phyloP scores from a whole-genome alignment of 345 rosid species.

The Kernera saxatilis region DNA sequence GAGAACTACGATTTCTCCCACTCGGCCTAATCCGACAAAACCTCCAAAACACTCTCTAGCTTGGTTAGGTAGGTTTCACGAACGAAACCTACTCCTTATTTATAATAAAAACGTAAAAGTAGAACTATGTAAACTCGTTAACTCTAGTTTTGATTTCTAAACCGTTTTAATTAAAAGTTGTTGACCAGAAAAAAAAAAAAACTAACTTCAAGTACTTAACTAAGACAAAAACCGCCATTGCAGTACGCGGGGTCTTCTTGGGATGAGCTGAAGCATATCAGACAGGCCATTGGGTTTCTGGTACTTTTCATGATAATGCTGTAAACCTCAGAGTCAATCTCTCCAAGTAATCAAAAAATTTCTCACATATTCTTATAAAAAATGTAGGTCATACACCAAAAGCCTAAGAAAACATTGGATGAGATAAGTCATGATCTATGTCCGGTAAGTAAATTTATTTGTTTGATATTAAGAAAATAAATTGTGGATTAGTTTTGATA shows the following conservation, averaged over 20 bases:
- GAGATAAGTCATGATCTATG: slow-evolving; percentile 86
- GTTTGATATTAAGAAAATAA: not conserved
- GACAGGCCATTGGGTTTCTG: slow-evolving; percentile 20
- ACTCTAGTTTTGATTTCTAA: no score
- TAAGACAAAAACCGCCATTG: not conserved
- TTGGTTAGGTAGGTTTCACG: no score
- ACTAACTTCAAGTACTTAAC: not conserved
- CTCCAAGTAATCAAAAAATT: not conserved
- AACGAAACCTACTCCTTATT: no score
- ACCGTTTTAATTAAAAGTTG: no score
- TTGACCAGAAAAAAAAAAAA: no score
- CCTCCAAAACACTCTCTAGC: no score
- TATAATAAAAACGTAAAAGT: no score
- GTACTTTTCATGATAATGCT: not conserved
- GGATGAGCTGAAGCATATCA: slow-evolving; percentile 26
- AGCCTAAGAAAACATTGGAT: slow-evolving; percentile 72
- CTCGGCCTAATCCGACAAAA: no score
- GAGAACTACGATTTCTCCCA: no score
- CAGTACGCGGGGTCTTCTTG: slow-evolving; percentile 67
- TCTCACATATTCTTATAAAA: not conserved
- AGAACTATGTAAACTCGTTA: no score
- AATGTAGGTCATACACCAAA: slow-evolving; percentile 81
- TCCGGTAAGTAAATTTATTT: slow-evolving; percentile 49
- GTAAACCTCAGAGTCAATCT: not conserved
- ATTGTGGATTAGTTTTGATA: not conserved